Evolutionary conservation across 2,329 filamentous ascomycete genomes (phyloP), one percentile per base, ranked within the genome.

Genomic region (Cladosporium sp.): DNA sequence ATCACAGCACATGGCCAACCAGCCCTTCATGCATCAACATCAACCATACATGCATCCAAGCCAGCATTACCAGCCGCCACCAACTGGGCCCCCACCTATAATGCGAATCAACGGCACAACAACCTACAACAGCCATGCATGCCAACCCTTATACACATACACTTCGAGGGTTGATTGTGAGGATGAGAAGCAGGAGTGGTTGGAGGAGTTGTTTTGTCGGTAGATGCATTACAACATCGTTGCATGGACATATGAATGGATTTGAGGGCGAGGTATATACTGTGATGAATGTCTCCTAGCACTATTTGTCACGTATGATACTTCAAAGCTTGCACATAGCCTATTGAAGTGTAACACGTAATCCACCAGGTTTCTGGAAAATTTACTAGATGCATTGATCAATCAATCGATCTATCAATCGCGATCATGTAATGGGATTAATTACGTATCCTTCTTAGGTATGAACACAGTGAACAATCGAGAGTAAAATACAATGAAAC

Each of bases 81-180:
- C 36, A 48, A 48, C 6, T 13, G 6, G 18, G 32, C 58, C 58
- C 23, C 43, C 58, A 49, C 58, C 39, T 11, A 26, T 18, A 32
- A 49, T 60, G 58, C 39, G 39, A 1, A 21, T 60, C 39, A 7
- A 28, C 11, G 39, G 13, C 14, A 30, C 36, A 30, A 60, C 39
- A 25, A 49, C 49, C n/a, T 49, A 49, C 58, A 60, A 60, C 58
- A 43, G 34, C 39, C 25, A 32, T 4, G 49, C 58, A 23, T 49
- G 49, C 36, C 58, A 60, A 4, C 36, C 39, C 3, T 28, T 60
- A 4, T 60, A 60, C n/a, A 7, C 58, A 7, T 60, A 49, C 18
- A 60, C 58, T 14, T 5, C 30, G 23, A 48, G 58, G 25, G n/a
- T 60, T 1, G 39, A 57, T 26, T n/a, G n/a, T 21, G 26, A 54